These are phyloP conservation scores for Graphilbum fragrans DNA, from an alignment of 2,329 filamentous ascomycete species.

Conservation along the genomic window DNA sequence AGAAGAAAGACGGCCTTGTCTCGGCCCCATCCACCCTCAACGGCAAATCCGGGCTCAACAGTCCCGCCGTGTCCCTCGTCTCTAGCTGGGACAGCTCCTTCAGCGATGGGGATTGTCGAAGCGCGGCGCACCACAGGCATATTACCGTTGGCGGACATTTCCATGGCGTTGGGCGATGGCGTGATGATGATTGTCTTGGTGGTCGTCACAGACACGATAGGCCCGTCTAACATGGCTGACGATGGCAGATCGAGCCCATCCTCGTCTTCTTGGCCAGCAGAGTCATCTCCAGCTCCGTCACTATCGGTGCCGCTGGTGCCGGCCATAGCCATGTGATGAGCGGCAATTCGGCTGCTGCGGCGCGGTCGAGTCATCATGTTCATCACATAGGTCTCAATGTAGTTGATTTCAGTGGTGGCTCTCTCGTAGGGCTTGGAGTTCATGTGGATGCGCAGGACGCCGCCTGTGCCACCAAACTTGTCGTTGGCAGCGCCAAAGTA, in stretches of 20 bases:
- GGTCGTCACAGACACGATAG: neutral
- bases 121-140: constrained; percentile 8
- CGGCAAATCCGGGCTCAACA: constrained; percentile 68
- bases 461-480: constrained; percentile 90
- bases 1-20: constrained; percentile 90
- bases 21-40: constrained; percentile 75
- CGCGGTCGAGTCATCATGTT: constrained; percentile 10
- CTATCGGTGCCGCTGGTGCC: neutral
- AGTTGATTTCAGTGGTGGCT: constrained; percentile 13
- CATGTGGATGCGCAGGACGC: constrained; percentile 76
- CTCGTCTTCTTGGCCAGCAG: neutral
- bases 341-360: constrained; percentile 1
- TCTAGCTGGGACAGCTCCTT: constrained; percentile 12
- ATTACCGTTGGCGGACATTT: neutral
- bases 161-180: neutral
- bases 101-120: constrained; percentile 12
- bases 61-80: constrained; percentile 46
- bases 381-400: constrained; percentile 12
- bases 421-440: constrained; percentile 31
- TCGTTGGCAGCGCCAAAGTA: constrained; percentile 96
- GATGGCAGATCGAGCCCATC: neutral
- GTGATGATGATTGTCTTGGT: neutral
- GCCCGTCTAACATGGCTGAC: neutral
- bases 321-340: neutral
- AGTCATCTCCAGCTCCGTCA: neutral